Evolutionary conservation across 768 basidiomycete genomes (phyloP).

Genomic region (Leccinum aurantiacum): DNA sequence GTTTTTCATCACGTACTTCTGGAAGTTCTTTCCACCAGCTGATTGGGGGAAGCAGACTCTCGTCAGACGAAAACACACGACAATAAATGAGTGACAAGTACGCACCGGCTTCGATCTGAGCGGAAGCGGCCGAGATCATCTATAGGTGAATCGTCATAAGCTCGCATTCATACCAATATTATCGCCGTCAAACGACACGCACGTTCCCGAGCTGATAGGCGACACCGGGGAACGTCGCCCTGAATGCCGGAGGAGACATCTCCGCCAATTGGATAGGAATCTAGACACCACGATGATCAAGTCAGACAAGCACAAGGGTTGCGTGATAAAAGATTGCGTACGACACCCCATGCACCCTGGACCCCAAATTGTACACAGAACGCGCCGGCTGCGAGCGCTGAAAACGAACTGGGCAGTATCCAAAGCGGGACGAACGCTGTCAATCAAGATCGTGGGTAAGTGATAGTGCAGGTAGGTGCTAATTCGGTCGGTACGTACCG

Average conservation of each 20-base stretch:
- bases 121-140: conserved; percentile 71
- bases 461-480: background rate
- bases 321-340: conserved; percentile 35
- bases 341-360: conserved; percentile 89
- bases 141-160: conserved; percentile 16
- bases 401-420: conserved; percentile 74
- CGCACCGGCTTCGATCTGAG: conserved; percentile 76
- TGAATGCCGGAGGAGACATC: conserved; percentile 85
- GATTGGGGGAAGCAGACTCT: background rate
- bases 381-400: conserved; percentile 73
- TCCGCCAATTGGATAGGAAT: conserved; percentile 81
- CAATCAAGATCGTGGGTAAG: background rate
- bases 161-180: background rate
- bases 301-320: background rate
- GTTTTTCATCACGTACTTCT: conserved; percentile 44
- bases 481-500: conserved; percentile 14
- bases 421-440: conserved; percentile 70
- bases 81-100: conserved; percentile 1
- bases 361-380: conserved; percentile 88
- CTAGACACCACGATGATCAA: conserved; percentile 17
- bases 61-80: background rate
- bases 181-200: conserved; percentile 13
- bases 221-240: conserved; percentile 84
- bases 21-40: conserved; percentile 63
- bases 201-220: conserved; percentile 82